Base-by-base conservation (phyloP, 163 green algal species). In the Chlamydomonas reinhardtii region DNA sequence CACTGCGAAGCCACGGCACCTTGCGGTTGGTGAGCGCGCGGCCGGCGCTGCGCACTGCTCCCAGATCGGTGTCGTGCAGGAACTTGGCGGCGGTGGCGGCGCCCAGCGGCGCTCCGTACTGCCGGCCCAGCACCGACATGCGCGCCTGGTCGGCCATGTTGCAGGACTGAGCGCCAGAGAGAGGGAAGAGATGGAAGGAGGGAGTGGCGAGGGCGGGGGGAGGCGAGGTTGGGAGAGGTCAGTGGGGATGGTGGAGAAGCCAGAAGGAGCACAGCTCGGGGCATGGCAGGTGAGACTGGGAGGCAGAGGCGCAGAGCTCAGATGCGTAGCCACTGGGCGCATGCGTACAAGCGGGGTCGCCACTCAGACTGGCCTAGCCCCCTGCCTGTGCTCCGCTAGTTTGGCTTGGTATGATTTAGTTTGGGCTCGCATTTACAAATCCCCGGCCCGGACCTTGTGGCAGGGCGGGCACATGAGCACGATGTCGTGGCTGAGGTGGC, bases 401-500 rank as follows among this genome's bases (percentile, higher is more conserved):
- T n/a, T n/a, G n/a, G n/a, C n/a, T n/a, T n/a, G n/a, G n/a, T n/a
- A n/a, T n/a, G n/a, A n/a, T n/a, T n/a, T n/a, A n/a, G n/a, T n/a
- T n/a, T n/a, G n/a, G n/a, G n/a, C n/a, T n/a, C n/a, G n/a, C n/a
- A n/a, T n/a, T n/a, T n/a, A n/a, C 39, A 5, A 8, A 8, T 5
- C 39, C 39, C 39, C 39, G 39, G 39, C 39, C 39, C 39, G 39
- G 39, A 90, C 86, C 86, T 91, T 82, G 83, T 95, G 90, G 87
- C 93, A 94, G 43, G 84, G 61, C n/a, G 91, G 85, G 85, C 92
- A 95, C 32, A 95, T 83, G 61, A 95, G 91, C 66, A 94, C 93
- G 54, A 95, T 93, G 90, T 95, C 92, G 82, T 95, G 92, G 31
- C 62, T 88, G 25, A 92, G 85, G 90, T 95, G 92, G 84, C 85